A percentile compares a stretch with the other conserved stretches of the same genome.
These are phyloP conservation scores for Nephelium lappaceum DNA, from an alignment of 345 rosid species.

Conservation along the genomic window DNA sequence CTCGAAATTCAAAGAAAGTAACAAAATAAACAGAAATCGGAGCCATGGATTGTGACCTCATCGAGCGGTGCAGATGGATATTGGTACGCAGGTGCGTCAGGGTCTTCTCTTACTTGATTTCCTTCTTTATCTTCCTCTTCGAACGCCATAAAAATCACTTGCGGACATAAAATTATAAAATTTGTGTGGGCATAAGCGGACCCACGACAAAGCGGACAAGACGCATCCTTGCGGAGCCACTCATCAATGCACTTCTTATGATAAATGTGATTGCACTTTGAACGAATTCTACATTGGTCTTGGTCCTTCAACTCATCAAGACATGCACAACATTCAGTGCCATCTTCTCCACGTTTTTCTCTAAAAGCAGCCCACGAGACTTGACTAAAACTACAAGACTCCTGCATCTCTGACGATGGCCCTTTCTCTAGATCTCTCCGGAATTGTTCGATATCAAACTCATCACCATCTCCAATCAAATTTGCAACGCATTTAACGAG, in stretches of 20 bases:
- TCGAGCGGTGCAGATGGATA: slow-evolving; percentile 67
- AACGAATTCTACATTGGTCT: background rate
- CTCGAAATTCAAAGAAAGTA: background rate
- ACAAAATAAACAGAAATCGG: background rate
- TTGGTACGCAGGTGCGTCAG: slow-evolving; percentile 40
- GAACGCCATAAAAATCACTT: slow-evolving; percentile 5
- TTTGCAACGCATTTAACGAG: no score
- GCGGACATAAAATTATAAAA: no score
- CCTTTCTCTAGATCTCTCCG: background rate
- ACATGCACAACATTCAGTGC: background rate
- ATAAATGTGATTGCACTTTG: background rate
- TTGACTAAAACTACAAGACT: no score
- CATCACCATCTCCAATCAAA: no score
- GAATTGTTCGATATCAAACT: background rate
- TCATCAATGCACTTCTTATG: background rate
- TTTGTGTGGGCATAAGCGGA: no score
- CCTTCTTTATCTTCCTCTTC: slow-evolving; percentile 33
- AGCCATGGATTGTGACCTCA: slow-evolving; percentile 40
- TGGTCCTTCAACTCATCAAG: background rate
- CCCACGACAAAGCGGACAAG: background rate
- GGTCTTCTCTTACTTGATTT: slow-evolving; percentile 19
- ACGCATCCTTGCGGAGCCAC: background rate
- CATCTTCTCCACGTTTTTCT: background rate
- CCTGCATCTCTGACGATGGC: no score
- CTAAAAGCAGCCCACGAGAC: no score